Conservation (phyloP, 1,139 yeast genomes). For the Yamadazyma diddensiae region DNA sequence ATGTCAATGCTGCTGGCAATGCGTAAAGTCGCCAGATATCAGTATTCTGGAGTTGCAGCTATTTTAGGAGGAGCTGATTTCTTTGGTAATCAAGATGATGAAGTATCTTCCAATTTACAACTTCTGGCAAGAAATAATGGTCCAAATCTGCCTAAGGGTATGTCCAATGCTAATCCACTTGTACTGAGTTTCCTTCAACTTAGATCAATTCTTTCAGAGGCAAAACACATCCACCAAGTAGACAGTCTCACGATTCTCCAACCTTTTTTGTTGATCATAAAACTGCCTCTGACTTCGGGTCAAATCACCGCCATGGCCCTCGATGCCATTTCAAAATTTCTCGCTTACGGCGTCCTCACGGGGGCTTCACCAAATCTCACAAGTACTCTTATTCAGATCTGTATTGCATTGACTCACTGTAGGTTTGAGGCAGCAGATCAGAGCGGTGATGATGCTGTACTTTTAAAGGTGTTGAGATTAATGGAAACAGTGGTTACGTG, state of each 20-base stretch:
- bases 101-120: conserved; percentile 29
- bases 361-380: conserved; percentile 43
- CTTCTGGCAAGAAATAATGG: conserved; percentile 18
- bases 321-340: conserved; percentile 68
- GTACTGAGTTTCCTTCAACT: conserved; percentile 80
- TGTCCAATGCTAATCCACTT: conserved; percentile 60
- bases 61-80: conserved; percentile 62
- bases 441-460: conserved; percentile 86
- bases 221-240: conserved; percentile 50
- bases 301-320: conserved; percentile 81
- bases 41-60: conserved; percentile 86
- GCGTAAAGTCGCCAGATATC: conserved; percentile 82
- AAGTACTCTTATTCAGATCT: conserved; percentile 54
- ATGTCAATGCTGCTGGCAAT: conserved; percentile 83
- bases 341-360: conserved; percentile 58
- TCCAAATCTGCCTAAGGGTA: conserved; percentile 18
- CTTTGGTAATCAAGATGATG: conserved; percentile 33
- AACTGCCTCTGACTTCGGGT: conserved; percentile 84
- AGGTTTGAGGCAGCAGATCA: conserved; percentile 96
- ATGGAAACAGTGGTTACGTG: conserved; percentile 69
- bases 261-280: conserved; percentile 84
- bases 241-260: conserved; percentile 75
- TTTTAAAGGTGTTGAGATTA: conserved; percentile 75
- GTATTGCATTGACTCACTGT: conserved; percentile 86
- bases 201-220: conserved; percentile 64